Evolutionary conservation across 2,329 filamentous ascomycete species (phyloP).

Genomic region (Aspergillus arachidicola): DNA sequence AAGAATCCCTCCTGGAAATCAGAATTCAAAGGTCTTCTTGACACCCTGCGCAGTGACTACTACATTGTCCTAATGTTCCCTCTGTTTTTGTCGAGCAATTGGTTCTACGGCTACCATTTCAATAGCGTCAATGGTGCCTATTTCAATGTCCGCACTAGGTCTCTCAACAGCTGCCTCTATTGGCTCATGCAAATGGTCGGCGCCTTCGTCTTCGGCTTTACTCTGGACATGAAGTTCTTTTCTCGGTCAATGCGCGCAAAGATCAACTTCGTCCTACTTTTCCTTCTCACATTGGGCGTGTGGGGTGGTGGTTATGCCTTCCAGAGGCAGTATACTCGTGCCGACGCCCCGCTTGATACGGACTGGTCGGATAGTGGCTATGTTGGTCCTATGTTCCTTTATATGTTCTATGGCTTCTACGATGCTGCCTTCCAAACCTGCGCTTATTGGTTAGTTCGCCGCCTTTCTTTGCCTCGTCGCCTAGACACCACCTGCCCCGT

Average conservation of each 20-base stretch:
- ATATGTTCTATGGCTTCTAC: conserved; percentile 87
- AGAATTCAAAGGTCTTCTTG: conserved; percentile 73
- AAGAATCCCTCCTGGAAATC: conserved; percentile 86
- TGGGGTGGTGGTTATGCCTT: conserved; percentile 85
- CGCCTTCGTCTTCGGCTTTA: conserved; percentile 71
- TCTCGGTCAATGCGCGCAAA: conserved; percentile 70
- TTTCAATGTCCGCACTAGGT: conserved; percentile 73
- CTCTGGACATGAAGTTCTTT: conserved; percentile 64
- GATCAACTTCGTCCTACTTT: conserved; percentile 61
- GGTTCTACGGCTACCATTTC: conserved; percentile 80
- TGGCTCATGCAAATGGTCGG: conserved; percentile 78
- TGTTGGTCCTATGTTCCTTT: conserved; percentile 80
- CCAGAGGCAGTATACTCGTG: conserved; percentile 64
- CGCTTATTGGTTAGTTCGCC: conserved; percentile 75
- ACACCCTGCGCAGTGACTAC: conserved; percentile 70
- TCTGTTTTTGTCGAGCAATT: conserved; percentile 79
- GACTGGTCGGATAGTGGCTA: conserved; percentile 73
- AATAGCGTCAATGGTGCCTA: conserved; percentile 70
- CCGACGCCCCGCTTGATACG: conserved; percentile 29
- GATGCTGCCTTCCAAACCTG: conserved; percentile 89
- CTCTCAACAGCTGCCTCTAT: conserved; percentile 80
- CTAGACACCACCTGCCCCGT: neutral
- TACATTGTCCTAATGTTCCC: conserved; percentile 78
- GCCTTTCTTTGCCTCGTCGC: neutral
- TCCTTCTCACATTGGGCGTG: conserved; percentile 71